These are phyloP conservation scores for Suillus placidus DNA, from an alignment of 768 basidiomycete genomes.

Conservation along the genomic window DNA sequence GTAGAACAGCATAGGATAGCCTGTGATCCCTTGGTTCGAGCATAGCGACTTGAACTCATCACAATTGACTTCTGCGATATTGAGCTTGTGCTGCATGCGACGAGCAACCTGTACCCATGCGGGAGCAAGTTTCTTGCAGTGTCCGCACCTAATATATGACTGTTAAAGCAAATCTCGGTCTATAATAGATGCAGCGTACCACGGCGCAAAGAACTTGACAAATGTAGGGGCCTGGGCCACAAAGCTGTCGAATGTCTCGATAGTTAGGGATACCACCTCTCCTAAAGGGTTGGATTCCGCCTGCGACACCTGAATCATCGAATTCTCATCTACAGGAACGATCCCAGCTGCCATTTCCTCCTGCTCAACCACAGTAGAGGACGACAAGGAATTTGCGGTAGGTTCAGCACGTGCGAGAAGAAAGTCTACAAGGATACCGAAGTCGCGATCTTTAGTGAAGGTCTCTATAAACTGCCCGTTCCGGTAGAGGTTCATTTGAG, in stretches of 20 bases:
- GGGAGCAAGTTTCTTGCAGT: constrained; percentile 93
- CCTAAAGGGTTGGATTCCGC: constrained; percentile 27
- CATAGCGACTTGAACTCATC: constrained; percentile 75
- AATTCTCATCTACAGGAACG: constrained; percentile 12
- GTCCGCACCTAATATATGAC: constrained; percentile 66
- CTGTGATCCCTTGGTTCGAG: constrained; percentile 61
- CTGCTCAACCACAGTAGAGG: constrained; percentile 12
- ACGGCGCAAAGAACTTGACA: constrained; percentile 90
- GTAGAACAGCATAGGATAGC: constrained; percentile 84
- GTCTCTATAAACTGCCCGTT: constrained; percentile 62
- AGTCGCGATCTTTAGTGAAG: constrained; percentile 56
- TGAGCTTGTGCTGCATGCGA: constrained; percentile 69
- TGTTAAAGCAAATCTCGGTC: neutral
- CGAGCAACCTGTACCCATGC: constrained; percentile 77
- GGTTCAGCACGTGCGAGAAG: constrained; percentile 48
- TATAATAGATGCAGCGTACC: constrained; percentile 42
- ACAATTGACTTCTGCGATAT: constrained; percentile 88
- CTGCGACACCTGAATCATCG: constrained; percentile 21
- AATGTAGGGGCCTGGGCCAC: constrained; percentile 54
- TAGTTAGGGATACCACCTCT: constrained; percentile 26
- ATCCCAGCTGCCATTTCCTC: constrained; percentile 4
- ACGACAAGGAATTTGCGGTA: constrained; percentile 15
- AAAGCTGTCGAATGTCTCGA: constrained; percentile 41
- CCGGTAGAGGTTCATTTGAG: constrained; percentile 72
- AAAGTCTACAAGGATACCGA: constrained; percentile 58